Evolutionary conservation across 306 rosid species (phyloP).

Genomic region (Quercus wislizeni): DNA sequence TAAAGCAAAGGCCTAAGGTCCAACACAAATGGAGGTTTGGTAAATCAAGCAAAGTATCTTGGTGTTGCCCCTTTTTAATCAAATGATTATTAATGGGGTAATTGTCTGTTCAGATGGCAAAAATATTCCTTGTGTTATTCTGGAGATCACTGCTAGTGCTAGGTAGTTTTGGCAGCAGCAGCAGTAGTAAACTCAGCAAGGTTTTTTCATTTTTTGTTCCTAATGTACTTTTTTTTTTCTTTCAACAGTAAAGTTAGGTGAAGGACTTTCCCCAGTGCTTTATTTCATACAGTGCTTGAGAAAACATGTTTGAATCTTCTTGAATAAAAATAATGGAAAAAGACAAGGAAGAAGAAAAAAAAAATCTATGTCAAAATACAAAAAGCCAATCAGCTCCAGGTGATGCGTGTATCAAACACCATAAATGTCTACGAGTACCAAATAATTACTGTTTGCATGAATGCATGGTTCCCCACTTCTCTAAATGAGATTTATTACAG

Average conservation of each 20-base stretch:
- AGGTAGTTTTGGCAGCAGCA: too few relatives aligned
- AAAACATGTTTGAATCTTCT: not conserved
- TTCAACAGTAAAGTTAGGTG: too few relatives aligned
- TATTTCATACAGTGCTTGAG: not conserved
- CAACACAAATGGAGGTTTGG: too few relatives aligned
- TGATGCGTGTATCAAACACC: constrained; percentile 35
- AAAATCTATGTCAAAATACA: not conserved
- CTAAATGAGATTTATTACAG: constrained; percentile 37
- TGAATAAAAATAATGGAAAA: not conserved
- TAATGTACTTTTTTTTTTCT: too few relatives aligned
- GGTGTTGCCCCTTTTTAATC: not conserved
- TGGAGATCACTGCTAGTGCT: not conserved
- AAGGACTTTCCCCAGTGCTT: too few relatives aligned
- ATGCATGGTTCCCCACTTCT: constrained; percentile 50
- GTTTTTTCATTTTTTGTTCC: too few relatives aligned
- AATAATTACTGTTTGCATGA: constrained; percentile 35
- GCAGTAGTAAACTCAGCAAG: too few relatives aligned
- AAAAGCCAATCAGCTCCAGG: constrained; percentile 26
- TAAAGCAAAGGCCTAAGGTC: not conserved
- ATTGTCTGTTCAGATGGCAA: not conserved
- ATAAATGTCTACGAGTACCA: constrained; percentile 34
- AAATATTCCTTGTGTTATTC: not conserved
- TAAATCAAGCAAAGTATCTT: not conserved
- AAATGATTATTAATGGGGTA: not conserved
- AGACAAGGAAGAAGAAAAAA: not conserved